phyloP scores from a whole-genome alignment of 2,329 filamentous ascomycete genomes.

The Atkinsonella hypoxylon region DNA sequence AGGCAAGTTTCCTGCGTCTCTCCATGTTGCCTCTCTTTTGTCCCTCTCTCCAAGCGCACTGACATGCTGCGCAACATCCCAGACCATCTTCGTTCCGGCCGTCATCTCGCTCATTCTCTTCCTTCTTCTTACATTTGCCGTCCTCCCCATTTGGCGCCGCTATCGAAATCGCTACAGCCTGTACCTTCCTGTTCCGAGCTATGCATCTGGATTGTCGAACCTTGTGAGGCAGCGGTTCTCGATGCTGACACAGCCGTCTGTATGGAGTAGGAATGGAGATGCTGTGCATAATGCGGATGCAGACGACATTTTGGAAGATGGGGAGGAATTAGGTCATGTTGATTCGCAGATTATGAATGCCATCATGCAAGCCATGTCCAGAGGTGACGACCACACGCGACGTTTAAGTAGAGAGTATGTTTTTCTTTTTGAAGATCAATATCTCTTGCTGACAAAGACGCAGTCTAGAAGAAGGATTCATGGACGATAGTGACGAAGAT shows the following conservation, averaged over 20 bases:
- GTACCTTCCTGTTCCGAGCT: constrained; percentile 56
- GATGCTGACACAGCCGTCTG: constrained; percentile 25
- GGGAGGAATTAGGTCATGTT: constrained; percentile 55
- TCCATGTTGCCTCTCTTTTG: neutral
- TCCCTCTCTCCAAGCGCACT: neutral
- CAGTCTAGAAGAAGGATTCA: constrained; percentile 25
- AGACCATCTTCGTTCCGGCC: constrained; percentile 62
- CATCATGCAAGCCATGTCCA: constrained; percentile 21
- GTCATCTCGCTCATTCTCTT: constrained; percentile 59
- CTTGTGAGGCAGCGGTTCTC: constrained; percentile 27
- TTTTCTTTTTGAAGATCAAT: neutral
- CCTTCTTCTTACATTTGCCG: constrained; percentile 49
- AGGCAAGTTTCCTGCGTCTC: constrained; percentile 15
- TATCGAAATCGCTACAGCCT: constrained; percentile 62
- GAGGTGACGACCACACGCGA: constrained; percentile 36
- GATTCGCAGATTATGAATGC: constrained; percentile 34
- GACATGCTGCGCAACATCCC: constrained; percentile 10
- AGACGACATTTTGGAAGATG: constrained; percentile 30
- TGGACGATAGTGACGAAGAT: constrained; percentile 33
- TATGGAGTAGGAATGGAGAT: constrained; percentile 33
- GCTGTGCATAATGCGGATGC: constrained; percentile 36
- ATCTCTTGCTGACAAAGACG: constrained; percentile 9
- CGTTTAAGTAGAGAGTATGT: constrained; percentile 64
- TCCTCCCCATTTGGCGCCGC: constrained; percentile 57
- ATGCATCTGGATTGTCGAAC: constrained; percentile 41